These are phyloP conservation scores for Grammothele lineata DNA, from an alignment of 768 basidiomycete genomes.

Conservation along the genomic window DNA sequence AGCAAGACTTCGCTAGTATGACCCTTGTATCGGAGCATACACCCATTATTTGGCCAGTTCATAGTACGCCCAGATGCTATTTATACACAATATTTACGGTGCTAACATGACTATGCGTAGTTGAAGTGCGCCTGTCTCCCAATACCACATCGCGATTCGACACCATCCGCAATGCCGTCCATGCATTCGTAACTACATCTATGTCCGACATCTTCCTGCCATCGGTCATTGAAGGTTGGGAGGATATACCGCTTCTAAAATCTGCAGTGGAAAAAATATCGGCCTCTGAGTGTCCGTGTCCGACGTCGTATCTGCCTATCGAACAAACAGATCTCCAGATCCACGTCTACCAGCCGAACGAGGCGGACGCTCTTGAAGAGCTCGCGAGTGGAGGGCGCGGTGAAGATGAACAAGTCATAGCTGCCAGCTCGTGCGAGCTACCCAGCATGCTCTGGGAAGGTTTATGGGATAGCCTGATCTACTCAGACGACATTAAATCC, in stretches of 20 bases:
- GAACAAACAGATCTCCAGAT: slow-evolving; percentile 66
- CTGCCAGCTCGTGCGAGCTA: slow-evolving; percentile 86
- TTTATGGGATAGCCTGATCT: slow-evolving; percentile 90
- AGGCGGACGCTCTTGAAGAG: slow-evolving; percentile 67
- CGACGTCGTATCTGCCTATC: slow-evolving; percentile 43
- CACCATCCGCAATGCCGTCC: slow-evolving; percentile 62
- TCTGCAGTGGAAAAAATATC: slow-evolving; percentile 73
- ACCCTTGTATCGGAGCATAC: too few species aligned
- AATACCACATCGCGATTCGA: slow-evolving; percentile 73
- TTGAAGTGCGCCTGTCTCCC: slow-evolving; percentile 77
- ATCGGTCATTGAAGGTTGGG: slow-evolving; percentile 75
- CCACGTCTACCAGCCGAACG: slow-evolving; percentile 83
- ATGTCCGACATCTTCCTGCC: slow-evolving; percentile 67
- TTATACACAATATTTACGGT: neutral
- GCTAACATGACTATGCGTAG: slow-evolving; percentile 32
- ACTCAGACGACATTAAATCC: slow-evolving; percentile 76
- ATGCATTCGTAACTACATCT: slow-evolving; percentile 48
- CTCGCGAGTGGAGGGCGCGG: slow-evolving; percentile 51
- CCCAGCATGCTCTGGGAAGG: slow-evolving; percentile 85
- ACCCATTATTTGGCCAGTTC: slow-evolving; percentile 54
- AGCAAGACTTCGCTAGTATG: too few species aligned
- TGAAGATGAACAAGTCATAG: slow-evolving; percentile 74
- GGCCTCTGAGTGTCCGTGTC: slow-evolving; percentile 66
- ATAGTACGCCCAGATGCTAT: slow-evolving; percentile 40
- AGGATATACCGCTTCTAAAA: slow-evolving; percentile 63